Evolutionary conservation across 371 early-diverging fungal species (phyloP).

Genomic region (Actinomucor elegans): DNA sequence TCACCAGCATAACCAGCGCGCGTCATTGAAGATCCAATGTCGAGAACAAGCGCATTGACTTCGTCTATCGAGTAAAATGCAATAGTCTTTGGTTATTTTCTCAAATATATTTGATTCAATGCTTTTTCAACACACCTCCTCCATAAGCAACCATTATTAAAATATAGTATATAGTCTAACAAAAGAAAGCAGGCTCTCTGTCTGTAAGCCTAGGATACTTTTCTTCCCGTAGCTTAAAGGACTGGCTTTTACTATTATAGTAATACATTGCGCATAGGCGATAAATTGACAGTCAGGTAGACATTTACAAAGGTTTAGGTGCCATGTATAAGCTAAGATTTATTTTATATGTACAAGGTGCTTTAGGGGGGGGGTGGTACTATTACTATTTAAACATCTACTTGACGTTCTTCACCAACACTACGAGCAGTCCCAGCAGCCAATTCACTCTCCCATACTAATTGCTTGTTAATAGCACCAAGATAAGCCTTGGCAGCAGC

Average conservation of each 20-base stretch:
- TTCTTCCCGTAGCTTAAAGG: background rate
- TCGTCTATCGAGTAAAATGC: conserved; percentile 68
- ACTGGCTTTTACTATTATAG: too few species aligned
- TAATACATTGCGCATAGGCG: too few species aligned
- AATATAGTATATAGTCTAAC: background rate
- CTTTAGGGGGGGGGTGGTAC: too few species aligned
- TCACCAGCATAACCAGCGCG: conserved; percentile 97
- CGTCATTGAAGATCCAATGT: conserved; percentile 83
- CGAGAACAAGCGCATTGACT: conserved; percentile 90
- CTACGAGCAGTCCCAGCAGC: conserved; percentile 33
- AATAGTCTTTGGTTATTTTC: too few species aligned
- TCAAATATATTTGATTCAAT: too few species aligned
- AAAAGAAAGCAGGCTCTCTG: background rate
- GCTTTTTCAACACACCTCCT: conserved; percentile 51
- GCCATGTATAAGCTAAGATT: too few species aligned
- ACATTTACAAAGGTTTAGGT: too few species aligned
- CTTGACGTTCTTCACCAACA: conserved; percentile 43
- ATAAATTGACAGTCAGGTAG: too few species aligned
- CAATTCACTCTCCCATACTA: conserved; percentile 41
- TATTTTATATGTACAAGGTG: too few species aligned
- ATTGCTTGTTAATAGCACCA: conserved; percentile 77
- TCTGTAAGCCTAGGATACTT: background rate
- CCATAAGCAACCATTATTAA: conserved; percentile 67
- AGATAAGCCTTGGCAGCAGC: conserved; percentile 88
- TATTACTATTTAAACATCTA: conserved; percentile 45